Evolutionary conservation across 805 yeast genomes (phyloP).

Genomic region (Blastobotrys parvus): DNA sequence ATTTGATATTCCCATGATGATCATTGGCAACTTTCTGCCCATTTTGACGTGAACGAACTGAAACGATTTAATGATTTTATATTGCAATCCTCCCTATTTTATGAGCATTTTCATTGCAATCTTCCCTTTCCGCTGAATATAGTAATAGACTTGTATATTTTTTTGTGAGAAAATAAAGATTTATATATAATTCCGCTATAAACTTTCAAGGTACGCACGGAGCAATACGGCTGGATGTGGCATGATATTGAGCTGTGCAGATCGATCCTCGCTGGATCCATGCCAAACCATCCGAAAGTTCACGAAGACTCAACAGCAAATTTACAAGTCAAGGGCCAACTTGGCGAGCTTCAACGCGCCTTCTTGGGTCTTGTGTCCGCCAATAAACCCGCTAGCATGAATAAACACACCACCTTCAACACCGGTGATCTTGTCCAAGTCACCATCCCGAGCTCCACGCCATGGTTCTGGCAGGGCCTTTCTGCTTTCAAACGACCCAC

Average conservation of each 20-base stretch:
- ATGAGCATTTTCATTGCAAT: not conserved
- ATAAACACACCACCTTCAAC: conserved; percentile 82
- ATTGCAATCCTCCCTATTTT: not conserved
- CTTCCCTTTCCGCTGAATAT: no score
- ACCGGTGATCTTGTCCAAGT: conserved; percentile 63
- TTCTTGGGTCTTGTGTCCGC: conserved; percentile 79
- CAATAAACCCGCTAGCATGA: conserved; percentile 94
- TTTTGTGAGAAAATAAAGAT: not conserved
- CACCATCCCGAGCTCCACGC: conserved; percentile 94
- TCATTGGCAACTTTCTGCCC: conserved; percentile 52
- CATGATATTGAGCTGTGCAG: no score
- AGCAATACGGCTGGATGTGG: no score
- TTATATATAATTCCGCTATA: no score
- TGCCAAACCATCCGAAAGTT: no score
- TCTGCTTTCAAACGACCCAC: conserved; percentile 76
- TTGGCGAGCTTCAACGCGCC: conserved; percentile 71
- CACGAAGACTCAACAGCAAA: no score
- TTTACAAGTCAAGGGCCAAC: conserved; percentile 25
- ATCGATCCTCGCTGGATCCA: no score
- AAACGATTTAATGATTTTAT: not conserved
- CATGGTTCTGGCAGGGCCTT: conserved; percentile 81
- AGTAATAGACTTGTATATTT: no score
- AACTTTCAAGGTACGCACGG: no score
- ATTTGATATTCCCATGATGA: conserved; percentile 76
- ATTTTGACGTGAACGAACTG: conserved; percentile 9